Base-by-base conservation (phyloP, 2,329 filamentous ascomycete species). In the Colletotrichum eleusines region DNA sequence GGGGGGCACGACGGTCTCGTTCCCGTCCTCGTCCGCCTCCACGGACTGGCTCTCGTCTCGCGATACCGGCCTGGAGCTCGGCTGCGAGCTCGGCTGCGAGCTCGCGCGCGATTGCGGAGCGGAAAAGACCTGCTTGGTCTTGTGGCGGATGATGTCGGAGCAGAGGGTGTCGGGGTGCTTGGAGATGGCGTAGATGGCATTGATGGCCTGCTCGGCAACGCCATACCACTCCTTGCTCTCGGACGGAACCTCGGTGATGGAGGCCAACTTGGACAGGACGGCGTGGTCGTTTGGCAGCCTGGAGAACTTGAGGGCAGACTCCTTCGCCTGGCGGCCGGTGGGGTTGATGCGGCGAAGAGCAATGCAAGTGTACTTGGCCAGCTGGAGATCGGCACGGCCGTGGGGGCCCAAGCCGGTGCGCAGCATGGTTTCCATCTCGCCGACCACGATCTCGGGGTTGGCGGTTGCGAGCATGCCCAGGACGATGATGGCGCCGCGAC, bases 171-270 rank as follows among this genome's bases (percentile, higher is more conserved):
- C 96, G 0, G 96, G 96, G 78, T 98, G 95, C 79, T 96, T 97
- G 2, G 96, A 94, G 20, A 99, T 86, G 35, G 94, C 90, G 77
- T 99, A 99, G 60, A 99, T 98, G 58, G 96, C 96, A 74, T 93
- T 93, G 78, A 99, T 94, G 11, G 96, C 95, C 81, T 99, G 96
- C 79, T 99, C 97, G 26, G 96, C 95, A 53, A 98, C 91, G 4
- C 96, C 96, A 76, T 93, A 95, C 93, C 96, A 99, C 79, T 99
- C 96, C 78, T 97, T 96, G 83, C 91, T 97, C 70, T 97, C 91
- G 0, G 94, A 95, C 7, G 91, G 87, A 6, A 98, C 90, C 74
- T 98, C 94, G 23, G 92, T 91, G 76, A 98, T 95, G 26, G 92
- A 90, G 12, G 94, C 94, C 11, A 99, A 86, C 76, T 92, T 92